phyloP scores from a whole-genome alignment of 1,139 yeast species.

The Yamadazyma diospyri region DNA sequence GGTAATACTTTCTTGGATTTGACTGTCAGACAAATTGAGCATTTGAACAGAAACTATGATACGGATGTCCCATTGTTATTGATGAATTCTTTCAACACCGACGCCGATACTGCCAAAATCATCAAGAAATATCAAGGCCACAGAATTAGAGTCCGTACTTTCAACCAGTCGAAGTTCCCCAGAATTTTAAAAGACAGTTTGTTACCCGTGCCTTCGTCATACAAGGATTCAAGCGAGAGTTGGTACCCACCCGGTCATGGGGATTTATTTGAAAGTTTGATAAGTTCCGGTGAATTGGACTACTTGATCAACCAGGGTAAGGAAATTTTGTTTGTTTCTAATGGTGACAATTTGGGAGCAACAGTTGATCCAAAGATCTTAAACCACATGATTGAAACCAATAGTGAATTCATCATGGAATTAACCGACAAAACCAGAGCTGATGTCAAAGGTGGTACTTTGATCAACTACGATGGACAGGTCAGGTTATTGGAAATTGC shows the following conservation, averaged over 20 bases:
- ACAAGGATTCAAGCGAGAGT: slow-evolving; percentile 70
- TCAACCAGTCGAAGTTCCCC: slow-evolving; percentile 96
- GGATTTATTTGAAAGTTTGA: slow-evolving; percentile 88
- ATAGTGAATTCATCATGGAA: slow-evolving; percentile 96
- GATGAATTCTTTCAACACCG: slow-evolving; percentile 98
- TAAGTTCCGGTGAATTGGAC: slow-evolving; percentile 89
- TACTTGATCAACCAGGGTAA: slow-evolving; percentile 89
- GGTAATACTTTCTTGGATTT: slow-evolving; percentile 96
- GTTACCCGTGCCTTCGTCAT: slow-evolving; percentile 84
- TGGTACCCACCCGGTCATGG: slow-evolving; percentile 99
- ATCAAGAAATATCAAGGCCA: slow-evolving; percentile 97
- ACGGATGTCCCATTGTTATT: slow-evolving; percentile 92
- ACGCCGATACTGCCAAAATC: slow-evolving; percentile 90
- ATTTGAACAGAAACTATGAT: slow-evolving; percentile 84
- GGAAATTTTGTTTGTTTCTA: slow-evolving; percentile 91
- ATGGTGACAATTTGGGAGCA: slow-evolving; percentile 98
- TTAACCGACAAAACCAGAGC: slow-evolving; percentile 98
- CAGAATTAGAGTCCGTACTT: slow-evolving; percentile 90
- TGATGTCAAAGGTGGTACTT: slow-evolving; percentile 98
- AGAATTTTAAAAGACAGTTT: slow-evolving; percentile 92
- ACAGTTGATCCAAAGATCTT: slow-evolving; percentile 91
- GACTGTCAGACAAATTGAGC: slow-evolving; percentile 95
- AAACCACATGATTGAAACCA: slow-evolving; percentile 88
- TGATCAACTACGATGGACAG: slow-evolving; percentile 92
- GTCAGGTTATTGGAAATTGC: slow-evolving; percentile 96